phyloP scores from a whole-genome alignment of 129 eudicot genomes.

The Scalesia atractyloides region DNA sequence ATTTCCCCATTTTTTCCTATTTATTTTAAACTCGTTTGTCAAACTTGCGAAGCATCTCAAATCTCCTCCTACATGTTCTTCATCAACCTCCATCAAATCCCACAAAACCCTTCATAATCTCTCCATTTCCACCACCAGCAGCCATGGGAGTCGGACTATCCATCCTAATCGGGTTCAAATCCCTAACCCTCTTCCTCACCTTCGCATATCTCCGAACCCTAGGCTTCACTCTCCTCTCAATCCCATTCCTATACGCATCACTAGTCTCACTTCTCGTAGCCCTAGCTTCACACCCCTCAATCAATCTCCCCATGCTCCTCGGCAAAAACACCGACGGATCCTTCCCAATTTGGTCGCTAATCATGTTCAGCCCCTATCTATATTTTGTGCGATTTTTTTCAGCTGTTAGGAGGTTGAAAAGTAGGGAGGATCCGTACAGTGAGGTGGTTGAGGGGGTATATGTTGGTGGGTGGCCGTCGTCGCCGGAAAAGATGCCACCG shows the following conservation, averaged over 20 bases:
- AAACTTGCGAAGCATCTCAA: no score
- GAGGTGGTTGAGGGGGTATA: no score
- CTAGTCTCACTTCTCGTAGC: slow-evolving; percentile 60
- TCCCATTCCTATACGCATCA: slow-evolving; percentile 74
- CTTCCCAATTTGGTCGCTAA: slow-evolving; percentile 60
- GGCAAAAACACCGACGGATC: slow-evolving; percentile 75
- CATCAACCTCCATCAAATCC: not conserved
- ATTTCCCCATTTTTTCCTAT: no score
- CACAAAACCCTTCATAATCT: not conserved
- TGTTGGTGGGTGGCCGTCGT: no score
- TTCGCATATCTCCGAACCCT: slow-evolving; percentile 46
- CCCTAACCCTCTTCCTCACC: slow-evolving; percentile 47
- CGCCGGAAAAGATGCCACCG: no score
- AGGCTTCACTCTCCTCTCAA: slow-evolving; percentile 47
- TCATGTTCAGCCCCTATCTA: slow-evolving; percentile 71
- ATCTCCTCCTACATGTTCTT: not conserved
- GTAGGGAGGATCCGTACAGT: no score
- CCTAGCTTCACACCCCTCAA: slow-evolving; percentile 66
- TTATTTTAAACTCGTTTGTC: no score
- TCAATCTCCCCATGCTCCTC: slow-evolving; percentile 69
- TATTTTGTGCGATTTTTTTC: slow-evolving; percentile 67
- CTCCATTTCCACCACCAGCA: not conserved
- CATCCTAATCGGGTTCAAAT: slow-evolving; percentile 52
- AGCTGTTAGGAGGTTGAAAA: slow-evolving; percentile 15
- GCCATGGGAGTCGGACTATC: slow-evolving; percentile 74